These are phyloP conservation scores for Solanum habrochaites DNA, from an alignment of 257 asterid genomes.

Conservation along the genomic window DNA sequence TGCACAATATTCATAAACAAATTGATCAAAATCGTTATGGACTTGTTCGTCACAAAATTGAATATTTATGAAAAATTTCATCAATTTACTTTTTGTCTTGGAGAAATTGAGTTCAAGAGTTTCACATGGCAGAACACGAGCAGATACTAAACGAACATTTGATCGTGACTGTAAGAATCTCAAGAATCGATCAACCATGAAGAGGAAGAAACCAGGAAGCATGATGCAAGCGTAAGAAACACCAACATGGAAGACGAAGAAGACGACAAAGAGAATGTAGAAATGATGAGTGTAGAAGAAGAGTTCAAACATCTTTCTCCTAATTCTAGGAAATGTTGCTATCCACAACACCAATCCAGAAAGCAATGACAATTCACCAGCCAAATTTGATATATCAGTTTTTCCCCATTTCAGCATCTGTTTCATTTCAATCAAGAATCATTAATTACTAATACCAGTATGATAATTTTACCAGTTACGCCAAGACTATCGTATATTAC, in stretches of 20 bases:
- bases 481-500: conserved; percentile 1
- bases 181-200: conserved; percentile 59
- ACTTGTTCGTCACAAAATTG: no score
- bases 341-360: conserved; percentile 63
- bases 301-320: conserved; percentile 70
- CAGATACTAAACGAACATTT: conserved; percentile 44
- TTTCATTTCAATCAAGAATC: not conserved
- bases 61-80: not conserved
- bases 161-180: conserved; percentile 65
- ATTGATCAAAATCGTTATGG: not conserved
- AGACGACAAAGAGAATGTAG: conserved; percentile 54
- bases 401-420: conserved; percentile 71
- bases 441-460: not conserved
- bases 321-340: conserved; percentile 48
- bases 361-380: conserved; percentile 68
- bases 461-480: no score
- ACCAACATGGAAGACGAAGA: conserved; percentile 73
- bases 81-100: conserved; percentile 35
- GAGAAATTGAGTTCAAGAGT: conserved; percentile 69
- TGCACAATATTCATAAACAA: not conserved
- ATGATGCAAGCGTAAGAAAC: conserved; percentile 30
- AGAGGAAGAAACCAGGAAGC: conserved; percentile 88
- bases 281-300: conserved; percentile 80
- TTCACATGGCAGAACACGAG: conserved; percentile 49
- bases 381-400: conserved; percentile 44